Evolutionary conservation across 345 rosid genomes (phyloP), one percentile per base, ranked within the genome.

Genomic region (Syzygium aromaticum): DNA sequence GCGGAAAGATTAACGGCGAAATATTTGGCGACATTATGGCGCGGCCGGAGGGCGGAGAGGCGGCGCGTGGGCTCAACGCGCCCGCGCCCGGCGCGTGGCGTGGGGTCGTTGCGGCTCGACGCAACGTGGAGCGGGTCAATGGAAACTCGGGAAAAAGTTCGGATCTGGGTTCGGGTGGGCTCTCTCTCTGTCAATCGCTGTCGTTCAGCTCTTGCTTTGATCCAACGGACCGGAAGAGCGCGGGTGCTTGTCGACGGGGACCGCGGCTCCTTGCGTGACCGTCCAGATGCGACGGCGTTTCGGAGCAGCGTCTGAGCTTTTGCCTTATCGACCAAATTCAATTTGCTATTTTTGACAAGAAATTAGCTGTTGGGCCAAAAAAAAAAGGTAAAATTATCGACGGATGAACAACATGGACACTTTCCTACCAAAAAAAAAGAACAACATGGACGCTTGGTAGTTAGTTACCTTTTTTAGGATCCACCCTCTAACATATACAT

Each of bases 281-380:
- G 21, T 52, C 54, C 16, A 4, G 54, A 16, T 52, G 21, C 80
- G 80, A 11, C 13, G 80, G 9, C 80, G 46, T 67, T 67, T 67
- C 46, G 1, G 23, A 5, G 3, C 6, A 30, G 12, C 1, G 3
- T 33, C 23, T 33, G 3, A 0, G 0, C 12, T 19, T 67, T 21
- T 40, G 43, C 43, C 43, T 40, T 40, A 40, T 40, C 43, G 6
- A 40, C 43, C 43, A 43, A 43, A 43, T 43, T 43, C 46, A 43
- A 6, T 43, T 40, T 43, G 46, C 46, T 43, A 43, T 43, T 19
- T 52, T 52, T 52, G 54, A 52, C 19, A 52, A 52, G 21, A 52
- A 52, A 52, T 16, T 16, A 52, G 6, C 7, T 1, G 54, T 6
- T 8, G 54, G 1, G 54, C 54, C 5, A 5, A 14, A 17, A 17